Evolutionary conservation across 129 eudicot genomes (phyloP), one percentile per base, ranked within the genome.

Genomic region (Deinandra increscens): DNA sequence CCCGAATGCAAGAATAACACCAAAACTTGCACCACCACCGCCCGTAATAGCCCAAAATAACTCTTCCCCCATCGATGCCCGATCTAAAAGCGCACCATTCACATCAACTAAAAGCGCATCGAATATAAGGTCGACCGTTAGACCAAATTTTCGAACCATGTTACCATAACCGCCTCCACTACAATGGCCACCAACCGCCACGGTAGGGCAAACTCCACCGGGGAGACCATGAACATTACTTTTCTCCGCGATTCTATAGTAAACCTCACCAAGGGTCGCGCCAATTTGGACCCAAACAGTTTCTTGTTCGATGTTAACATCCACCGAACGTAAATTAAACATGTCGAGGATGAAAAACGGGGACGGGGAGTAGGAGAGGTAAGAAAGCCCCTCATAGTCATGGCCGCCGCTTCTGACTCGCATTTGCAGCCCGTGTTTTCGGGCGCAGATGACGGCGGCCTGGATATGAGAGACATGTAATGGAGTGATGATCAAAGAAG

Each of bases 21-120:
- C 92, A 37, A 67, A 86, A 45, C 92, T 86, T 3, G 44, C 68
- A 6, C 81, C 92, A 6, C 92, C 92, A 0, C 92, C 88, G 15
- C 92, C 92, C 0, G 78, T 83, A 43, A 86, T 81, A 20, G 86
- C 88, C 92, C 92, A 86, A 72, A 86, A 86, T 10, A 86, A 65
- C 46, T 86, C 88, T 71, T 86, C 88, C 12, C 91, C 91, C 91
- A 80, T 86, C 20, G 77, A 15, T 26, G 20, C 36, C 38, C 92
- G 36, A 66, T 86, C 78, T 15, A 83, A 72, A 23, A 86, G 31
- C 3, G 62, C 48, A 0, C 88, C 92, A 10, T 80, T 61, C 23
- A 78, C 92, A 45, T 83, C 80, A 26, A 86, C 46, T 4, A 83
- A 53, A 51, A 49, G 49, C 0, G 88, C 92, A 31, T 86, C 86